phyloP scores from a whole-genome alignment of 257 asterid species.

The Gentiana dahurica region DNA sequence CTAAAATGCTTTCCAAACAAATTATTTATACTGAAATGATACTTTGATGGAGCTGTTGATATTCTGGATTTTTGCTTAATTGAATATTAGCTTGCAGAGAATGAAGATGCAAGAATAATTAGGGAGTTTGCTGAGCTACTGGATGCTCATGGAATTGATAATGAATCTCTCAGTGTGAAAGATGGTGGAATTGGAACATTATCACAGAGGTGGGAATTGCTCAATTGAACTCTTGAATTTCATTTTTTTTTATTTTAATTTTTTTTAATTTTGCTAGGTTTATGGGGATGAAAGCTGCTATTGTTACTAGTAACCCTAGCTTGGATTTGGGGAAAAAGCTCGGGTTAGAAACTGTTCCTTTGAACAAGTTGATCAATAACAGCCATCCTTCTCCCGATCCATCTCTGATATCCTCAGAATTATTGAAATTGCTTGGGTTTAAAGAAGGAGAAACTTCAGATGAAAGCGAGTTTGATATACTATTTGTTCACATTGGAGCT shows the following conservation, averaged over 20 bases:
- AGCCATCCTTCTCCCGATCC: constrained; percentile 14
- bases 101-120: constrained; percentile 42
- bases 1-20: too few species aligned
- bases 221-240: too few species aligned
- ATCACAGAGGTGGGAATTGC: too few species aligned
- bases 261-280: constrained; percentile 36
- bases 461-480: constrained; percentile 42
- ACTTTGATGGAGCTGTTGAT: neutral
- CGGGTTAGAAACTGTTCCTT: constrained; percentile 39
- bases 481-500: constrained; percentile 53
- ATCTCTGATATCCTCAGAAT: constrained; percentile 25
- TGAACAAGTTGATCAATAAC: constrained; percentile 24
- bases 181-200: too few species aligned
- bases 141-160: constrained; percentile 50
- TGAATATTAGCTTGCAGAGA: constrained; percentile 59
- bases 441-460: constrained; percentile 50
- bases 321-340: constrained; percentile 43
- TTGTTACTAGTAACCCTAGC: constrained; percentile 34
- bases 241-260: neutral
- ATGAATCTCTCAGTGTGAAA: too few species aligned
- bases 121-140: constrained; percentile 74
- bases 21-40: neutral
- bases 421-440: constrained; percentile 70
- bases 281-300: constrained; percentile 83
- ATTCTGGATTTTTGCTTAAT: constrained; percentile 13